Base-by-base conservation (phyloP, 1,284 basidiomycete species). In the Quambalaria eucalypti region DNA sequence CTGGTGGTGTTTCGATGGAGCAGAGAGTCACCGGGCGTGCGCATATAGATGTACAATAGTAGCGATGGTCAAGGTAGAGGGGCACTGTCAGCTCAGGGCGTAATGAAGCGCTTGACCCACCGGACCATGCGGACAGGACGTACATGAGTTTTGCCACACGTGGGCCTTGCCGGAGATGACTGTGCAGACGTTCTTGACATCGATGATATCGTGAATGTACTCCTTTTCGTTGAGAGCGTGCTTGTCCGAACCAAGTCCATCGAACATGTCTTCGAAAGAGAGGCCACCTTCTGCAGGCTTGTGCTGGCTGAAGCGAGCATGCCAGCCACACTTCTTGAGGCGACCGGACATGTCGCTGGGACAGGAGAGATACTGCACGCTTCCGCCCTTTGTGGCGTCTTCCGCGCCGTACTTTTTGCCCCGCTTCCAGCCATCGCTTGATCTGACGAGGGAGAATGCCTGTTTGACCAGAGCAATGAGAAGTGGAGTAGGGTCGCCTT, bases 71-170 rank as follows among this genome's bases (percentile, higher is more conserved):
- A 29, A 40, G 33, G 40, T 29, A 9, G 10, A 2, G 38, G 9
- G 42, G 21, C 21, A 8, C 9, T 28, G 14, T n/a, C 50, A 40
- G 25, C n/a, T 19, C 12, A n/a, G 16, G 21, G 33, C 31, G 28
- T 28, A 52, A 33, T 9, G 14, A 16, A 31, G 19, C 31, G 30
- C 12, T 10, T 39, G n/a, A 38, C n/a, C 33, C 10, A 38, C 33
- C 33, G 33, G 33, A 38, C 10, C 33, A n/a, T 23, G 47, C n/a
- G 42, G 23, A 54, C 10, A 9, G 4, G 14, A 59, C 54, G 54
- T 38, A 60, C 58, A 65, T 12, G 55, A 47, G 49, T 67, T 67
- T 44, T 61, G 57, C 68, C 68, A 70, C 19, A 72, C 55, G 31
- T 59, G 64, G 4, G 65, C 60, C 29, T 61, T 48, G 25, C 56